Base-by-base conservation (phyloP, 2,329 filamentous ascomycete genomes). In the Mollisia scopiformis region DNA sequence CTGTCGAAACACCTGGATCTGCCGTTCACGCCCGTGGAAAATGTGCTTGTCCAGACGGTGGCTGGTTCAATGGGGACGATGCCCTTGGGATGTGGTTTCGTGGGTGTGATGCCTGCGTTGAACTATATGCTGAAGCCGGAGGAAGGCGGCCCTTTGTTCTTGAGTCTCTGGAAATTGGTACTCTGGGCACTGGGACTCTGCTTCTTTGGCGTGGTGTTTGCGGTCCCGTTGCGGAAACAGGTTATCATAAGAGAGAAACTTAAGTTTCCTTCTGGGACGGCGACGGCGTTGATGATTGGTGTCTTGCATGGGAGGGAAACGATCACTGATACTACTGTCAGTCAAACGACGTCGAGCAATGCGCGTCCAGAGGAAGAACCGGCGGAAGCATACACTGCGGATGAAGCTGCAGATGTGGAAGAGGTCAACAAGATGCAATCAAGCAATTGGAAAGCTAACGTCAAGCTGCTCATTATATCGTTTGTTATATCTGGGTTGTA, bases 191-290 rank as follows among this genome's bases (percentile, higher is more conserved):
- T 99, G 57, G 95, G 95, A 0, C 85, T 99, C 16, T 97, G 93
- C 73, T 94, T 98, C 72, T 99, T 99, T 73, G 95, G 95, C 0
- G 95, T 98, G 1, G 89, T 98, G 1, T 98, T 99, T 78, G 95
- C 93, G 0, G 94, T 99, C 14, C 95, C 95, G 0, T 73, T 98
- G 57, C 84, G 95, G 50, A 90, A 88, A 58, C 92, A 99, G 77
- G 93, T 98, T 57, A 96, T 99, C 62, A 92, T 99, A 58, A 80
- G 90, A 59, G 95, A 99, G 78, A 91, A 93, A 73, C 78, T 99
- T 60, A 95, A 91, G 72, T 99, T 99, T 69, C 95, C 95, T 0
- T 96, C 92, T 69, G 95, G 95, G 1, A 98, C 96, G 58, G 96
- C 95, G 52, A 98, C 95, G 1, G 95, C 95, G 0, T 84, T 98